phyloP scores from a whole-genome alignment of 495 filamentous ascomycete genomes.

The Penicillium steckii region DNA sequence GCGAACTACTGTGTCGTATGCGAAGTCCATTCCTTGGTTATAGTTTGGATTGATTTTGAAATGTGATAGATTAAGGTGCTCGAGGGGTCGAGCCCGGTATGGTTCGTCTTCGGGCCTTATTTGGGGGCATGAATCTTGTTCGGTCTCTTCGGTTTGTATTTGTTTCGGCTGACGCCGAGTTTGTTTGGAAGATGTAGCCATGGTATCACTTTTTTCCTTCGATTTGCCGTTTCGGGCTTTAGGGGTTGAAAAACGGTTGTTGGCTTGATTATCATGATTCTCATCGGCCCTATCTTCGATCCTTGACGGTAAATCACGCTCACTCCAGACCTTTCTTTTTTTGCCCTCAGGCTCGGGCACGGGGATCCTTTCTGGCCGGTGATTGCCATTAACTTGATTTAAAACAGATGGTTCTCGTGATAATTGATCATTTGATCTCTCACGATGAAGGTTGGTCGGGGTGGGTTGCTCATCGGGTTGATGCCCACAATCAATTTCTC shows the following conservation, averaged over 20 bases:
- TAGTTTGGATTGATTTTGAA: conserved; percentile 81
- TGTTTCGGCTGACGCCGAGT: background rate
- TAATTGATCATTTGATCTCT: background rate
- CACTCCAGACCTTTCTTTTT: no score
- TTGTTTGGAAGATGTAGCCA: background rate
- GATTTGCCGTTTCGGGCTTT: no score
- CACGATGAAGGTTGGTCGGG: background rate
- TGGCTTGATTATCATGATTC: no score
- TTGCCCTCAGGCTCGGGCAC: no score
- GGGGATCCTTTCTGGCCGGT: no score
- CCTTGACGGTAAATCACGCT: no score
- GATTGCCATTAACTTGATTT: conserved; percentile 25
- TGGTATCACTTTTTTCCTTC: no score
- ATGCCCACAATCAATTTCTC: conserved; percentile 8
- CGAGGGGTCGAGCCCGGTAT: conserved; percentile 52
- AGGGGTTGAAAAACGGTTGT: no score
- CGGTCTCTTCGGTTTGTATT: background rate
- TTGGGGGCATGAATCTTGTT: conserved; percentile 6
- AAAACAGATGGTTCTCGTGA: conserved; percentile 6
- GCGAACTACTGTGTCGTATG: conserved; percentile 75
- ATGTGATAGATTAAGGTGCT: conserved; percentile 56
- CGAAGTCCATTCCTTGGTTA: conserved; percentile 72
- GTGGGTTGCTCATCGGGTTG: background rate
- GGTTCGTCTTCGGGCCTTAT: conserved; percentile 35
- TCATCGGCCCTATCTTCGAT: no score